Base-by-base conservation (phyloP, 306 rosid species). In the Trichosanthes truncata region DNA sequence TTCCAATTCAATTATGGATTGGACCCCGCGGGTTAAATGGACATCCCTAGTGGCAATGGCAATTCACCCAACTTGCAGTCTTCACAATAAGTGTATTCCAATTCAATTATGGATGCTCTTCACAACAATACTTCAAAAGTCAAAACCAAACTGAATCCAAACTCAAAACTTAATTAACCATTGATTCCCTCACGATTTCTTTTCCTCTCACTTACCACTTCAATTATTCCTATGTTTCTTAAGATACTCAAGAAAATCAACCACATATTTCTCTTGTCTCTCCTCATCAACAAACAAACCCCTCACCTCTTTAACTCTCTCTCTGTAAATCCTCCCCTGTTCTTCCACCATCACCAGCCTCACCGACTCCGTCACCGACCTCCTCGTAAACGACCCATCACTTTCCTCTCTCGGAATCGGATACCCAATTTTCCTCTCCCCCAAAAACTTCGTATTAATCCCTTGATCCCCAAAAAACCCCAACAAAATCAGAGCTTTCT, bases 301-400 rank as follows among this genome's bases (percentile, higher is more conserved):
- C 21, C 74, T 60, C 76, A 79, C 68, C 49, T 82, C 86, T 40
- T 82, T 59, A 18, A 89, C 81, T 4, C 53, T 78, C 0, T 83
- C 87, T 21, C 83, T 78, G 77, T 81, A 86, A 35, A 9, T 57
- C 49, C 74, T 77, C 15, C 90, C 90, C 53, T 73, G 86, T 12
- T 85, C 84, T 7, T 78, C 52, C 45, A 83, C n/a, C 72, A 89
- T 43, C 36, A 87, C 72, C 36, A 79, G 9, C 59, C 79, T 83
- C 76, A 87, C 52, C 0, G 81, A 66, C 77, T 81, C 35, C 7
- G 84, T 80, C 48, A 87, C 81, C 3, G 69, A 76, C 9, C 78
- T 71, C 18, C 83, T 79, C 0, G 48, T 82, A 59, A 85, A 85
- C 4, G 74, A 80, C 4, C 88, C 89, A 61, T 79, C 82, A 23